Evolutionary conservation across 2,329 filamentous ascomycete genomes (phyloP).

Genomic region (Furcasterigmium furcatum): DNA sequence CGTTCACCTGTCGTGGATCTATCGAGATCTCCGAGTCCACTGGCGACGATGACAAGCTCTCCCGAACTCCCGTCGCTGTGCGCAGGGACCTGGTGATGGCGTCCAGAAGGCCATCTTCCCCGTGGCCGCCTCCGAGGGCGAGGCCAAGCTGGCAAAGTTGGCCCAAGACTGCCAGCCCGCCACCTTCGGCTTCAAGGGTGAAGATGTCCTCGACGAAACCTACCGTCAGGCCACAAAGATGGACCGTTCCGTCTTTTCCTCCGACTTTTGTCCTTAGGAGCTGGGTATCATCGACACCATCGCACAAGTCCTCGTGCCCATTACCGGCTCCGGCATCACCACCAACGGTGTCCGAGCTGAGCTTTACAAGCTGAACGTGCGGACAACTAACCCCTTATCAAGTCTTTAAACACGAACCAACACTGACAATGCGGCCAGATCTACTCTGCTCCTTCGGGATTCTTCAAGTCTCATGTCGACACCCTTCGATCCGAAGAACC

Average conservation of each 20-base stretch:
- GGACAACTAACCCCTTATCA: conserved; percentile 1
- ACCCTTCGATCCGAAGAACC: conserved; percentile 44
- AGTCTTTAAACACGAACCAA: neutral
- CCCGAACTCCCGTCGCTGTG: conserved; percentile 6
- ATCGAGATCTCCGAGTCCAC: neutral
- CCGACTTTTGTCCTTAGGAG: conserved; percentile 47
- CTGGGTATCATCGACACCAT: conserved; percentile 49
- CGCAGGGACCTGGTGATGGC: conserved; percentile 13
- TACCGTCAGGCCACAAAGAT: conserved; percentile 52
- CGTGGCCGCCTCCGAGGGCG: neutral
- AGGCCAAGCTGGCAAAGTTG: conserved; percentile 16
- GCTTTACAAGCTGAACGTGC: conserved; percentile 54
- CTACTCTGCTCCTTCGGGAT: conserved; percentile 46
- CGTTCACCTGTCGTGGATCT: neutral
- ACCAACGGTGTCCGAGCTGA: conserved; percentile 41
- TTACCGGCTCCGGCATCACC: conserved; percentile 11
- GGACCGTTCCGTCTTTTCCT: conserved; percentile 40
- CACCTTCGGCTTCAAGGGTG: conserved; percentile 39
- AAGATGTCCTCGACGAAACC: conserved; percentile 47
- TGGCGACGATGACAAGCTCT: neutral
- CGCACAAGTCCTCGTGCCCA: conserved; percentile 39
- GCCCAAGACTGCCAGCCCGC: conserved; percentile 36
- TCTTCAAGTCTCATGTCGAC: conserved; percentile 50
- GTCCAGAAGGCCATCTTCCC: conserved; percentile 13
- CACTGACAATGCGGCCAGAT: no score